phyloP scores from a whole-genome alignment of 192 early-diverging fungal species.

The Backusella sp. region DNA sequence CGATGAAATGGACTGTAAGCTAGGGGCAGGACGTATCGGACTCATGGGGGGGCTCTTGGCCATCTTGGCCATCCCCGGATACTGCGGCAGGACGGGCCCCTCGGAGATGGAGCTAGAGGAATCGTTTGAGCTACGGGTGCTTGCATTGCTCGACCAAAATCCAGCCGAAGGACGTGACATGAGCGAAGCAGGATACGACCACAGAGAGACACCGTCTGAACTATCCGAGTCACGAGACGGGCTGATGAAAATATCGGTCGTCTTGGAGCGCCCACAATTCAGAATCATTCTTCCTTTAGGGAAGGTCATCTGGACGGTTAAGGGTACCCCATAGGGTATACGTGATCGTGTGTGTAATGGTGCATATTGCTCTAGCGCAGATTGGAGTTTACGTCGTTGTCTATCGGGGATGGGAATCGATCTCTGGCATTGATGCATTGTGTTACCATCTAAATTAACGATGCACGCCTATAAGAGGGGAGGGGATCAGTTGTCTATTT shows the following conservation, averaged over 20 bases:
- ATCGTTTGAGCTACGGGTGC: slow-evolving; percentile 13
- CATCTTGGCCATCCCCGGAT: slow-evolving; percentile 13
- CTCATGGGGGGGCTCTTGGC: neutral
- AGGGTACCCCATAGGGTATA: slow-evolving; percentile 50
- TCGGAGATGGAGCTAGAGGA: neutral
- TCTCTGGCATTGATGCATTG: slow-evolving; percentile 42
- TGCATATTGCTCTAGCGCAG: slow-evolving; percentile 56
- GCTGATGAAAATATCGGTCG: slow-evolving; percentile 9
- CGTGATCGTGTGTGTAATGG: slow-evolving; percentile 35
- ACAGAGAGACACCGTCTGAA: slow-evolving; percentile 1
- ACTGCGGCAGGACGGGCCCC: slow-evolving; percentile 4
- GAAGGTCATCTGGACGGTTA: slow-evolving; percentile 54
- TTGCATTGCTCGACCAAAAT: slow-evolving; percentile 7
- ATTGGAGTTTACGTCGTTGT: slow-evolving; percentile 63
- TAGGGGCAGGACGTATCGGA: neutral
- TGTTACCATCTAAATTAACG: slow-evolving; percentile 70
- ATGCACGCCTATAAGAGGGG: slow-evolving; percentile 50
- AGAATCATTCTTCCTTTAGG: slow-evolving; percentile 53
- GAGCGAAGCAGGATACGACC: slow-evolving; percentile 9
- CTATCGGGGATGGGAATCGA: slow-evolving; percentile 52
- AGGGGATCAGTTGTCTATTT: neutral
- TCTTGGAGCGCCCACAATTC: slow-evolving; percentile 39
- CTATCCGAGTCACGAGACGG: slow-evolving; percentile 10
- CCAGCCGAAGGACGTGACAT: neutral
- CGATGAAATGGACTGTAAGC: neutral